Percentiles rank a stretch among this genome's conserved stretches.
Evolutionary conservation across 139 green algal genomes (phyloP).

Genomic region (Coccomyxa sp.): DNA sequence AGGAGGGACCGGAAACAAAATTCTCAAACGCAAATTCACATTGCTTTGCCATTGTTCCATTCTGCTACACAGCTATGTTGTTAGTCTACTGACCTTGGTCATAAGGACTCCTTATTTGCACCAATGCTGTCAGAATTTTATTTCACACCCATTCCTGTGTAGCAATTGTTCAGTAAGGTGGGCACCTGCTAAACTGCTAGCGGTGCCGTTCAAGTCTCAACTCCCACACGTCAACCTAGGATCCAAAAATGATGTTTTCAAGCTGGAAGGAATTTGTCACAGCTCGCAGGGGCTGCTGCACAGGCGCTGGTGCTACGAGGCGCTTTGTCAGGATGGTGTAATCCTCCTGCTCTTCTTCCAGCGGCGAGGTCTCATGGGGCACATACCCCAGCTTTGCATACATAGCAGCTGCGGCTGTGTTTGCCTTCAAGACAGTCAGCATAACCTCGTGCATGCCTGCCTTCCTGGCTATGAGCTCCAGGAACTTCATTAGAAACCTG

Average conservation of each 20-base stretch:
- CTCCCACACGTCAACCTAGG: not conserved
- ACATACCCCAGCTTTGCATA: conserved; percentile 28
- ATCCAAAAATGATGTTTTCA: not conserved
- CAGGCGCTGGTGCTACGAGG: not conserved
- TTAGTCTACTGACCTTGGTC: too few relatives aligned
- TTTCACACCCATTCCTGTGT: too few relatives aligned
- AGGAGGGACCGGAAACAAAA: too few relatives aligned
- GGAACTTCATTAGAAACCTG: conserved; percentile 40
- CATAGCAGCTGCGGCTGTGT: conserved; percentile 24
- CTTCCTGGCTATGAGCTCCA: conserved; percentile 35
- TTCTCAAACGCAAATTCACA: too few relatives aligned
- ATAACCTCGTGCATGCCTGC: conserved; percentile 29
- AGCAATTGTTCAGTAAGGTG: too few relatives aligned
- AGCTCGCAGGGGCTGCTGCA: not conserved
- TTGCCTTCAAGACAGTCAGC: conserved; percentile 47
- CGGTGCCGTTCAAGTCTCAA: too few relatives aligned
- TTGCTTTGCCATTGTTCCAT: too few relatives aligned
- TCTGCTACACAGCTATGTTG: too few relatives aligned
- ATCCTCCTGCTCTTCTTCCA: not conserved
- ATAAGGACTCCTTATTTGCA: too few relatives aligned
- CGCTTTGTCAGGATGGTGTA: not conserved
- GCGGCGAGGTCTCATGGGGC: not conserved
- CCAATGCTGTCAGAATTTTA: too few relatives aligned
- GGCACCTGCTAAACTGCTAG: too few relatives aligned
- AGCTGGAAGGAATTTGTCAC: conserved; percentile 1